A percentile compares a stretch with the other conserved stretches of the same genome.
phyloP scores from a whole-genome alignment of 495 filamentous ascomycete genomes.

The Rusavskia elegans region DNA sequence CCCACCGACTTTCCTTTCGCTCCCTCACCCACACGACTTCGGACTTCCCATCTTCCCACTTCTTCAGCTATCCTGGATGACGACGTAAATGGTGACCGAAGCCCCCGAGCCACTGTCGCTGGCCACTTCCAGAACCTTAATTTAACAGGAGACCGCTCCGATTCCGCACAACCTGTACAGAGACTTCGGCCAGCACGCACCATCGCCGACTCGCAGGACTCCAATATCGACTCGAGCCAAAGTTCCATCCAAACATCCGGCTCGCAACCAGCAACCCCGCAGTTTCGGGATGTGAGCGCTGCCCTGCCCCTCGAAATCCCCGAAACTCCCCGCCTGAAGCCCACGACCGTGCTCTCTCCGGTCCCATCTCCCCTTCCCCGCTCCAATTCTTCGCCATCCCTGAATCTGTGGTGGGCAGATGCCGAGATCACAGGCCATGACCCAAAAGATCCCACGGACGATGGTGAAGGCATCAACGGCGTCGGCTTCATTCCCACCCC shows the following conservation, averaged over 20 bases:
- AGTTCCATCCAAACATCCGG: background rate
- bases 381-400: slow-evolving; percentile 29
- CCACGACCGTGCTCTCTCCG: slow-evolving; percentile 1
- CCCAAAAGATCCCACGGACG: slow-evolving; percentile 55
- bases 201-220: slow-evolving; percentile 19
- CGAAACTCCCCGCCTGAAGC: slow-evolving; percentile 1
- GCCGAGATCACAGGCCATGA: slow-evolving; percentile 73
- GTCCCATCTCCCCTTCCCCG: slow-evolving; percentile 1
- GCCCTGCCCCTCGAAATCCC: slow-evolving; percentile 5
- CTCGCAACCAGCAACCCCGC: background rate
- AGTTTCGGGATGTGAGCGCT: too few species aligned
- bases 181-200: slow-evolving; percentile 17
- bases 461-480: slow-evolving; percentile 72
- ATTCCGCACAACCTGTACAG: slow-evolving; percentile 7
- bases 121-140: slow-evolving; percentile 46
- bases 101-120: slow-evolving; percentile 48
- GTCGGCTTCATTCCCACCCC: slow-evolving; percentile 85
- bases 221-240: slow-evolving; percentile 10
- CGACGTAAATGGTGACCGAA: slow-evolving; percentile 15
- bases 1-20: slow-evolving; percentile 23
- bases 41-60: slow-evolving; percentile 8
- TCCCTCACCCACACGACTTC: slow-evolving; percentile 19
- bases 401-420: slow-evolving; percentile 59
- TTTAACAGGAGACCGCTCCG: slow-evolving; percentile 21
- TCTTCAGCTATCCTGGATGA: background rate